Conservation (phyloP, 1,139 yeast genomes). For the Tardiomyces digboiensis region DNA sequence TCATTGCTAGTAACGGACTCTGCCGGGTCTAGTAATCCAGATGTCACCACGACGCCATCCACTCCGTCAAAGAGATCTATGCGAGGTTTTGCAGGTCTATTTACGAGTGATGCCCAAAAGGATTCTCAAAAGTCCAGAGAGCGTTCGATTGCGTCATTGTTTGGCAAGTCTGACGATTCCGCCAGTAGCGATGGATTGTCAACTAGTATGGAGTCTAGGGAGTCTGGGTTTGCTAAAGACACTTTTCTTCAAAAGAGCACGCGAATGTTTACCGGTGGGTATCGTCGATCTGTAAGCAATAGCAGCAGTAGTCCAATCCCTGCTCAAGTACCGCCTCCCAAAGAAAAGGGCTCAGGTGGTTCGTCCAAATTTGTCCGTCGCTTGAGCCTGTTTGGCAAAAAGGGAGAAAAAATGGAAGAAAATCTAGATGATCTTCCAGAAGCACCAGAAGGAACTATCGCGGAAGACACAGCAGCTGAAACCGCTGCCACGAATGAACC, state of each 20-base stretch:
- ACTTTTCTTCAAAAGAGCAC: conserved; percentile 19
- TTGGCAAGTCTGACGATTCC: conserved; percentile 12
- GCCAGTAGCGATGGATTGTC: conserved; percentile 4
- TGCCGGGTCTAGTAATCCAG: background rate
- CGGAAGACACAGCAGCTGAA: conserved; percentile 8
- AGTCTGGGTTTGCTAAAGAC: conserved; percentile 4
- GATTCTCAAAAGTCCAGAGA: background rate
- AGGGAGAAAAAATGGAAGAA: conserved; percentile 12
- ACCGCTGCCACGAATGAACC: conserved; percentile 1
- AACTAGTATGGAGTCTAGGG: conserved; percentile 8
- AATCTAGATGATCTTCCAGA: conserved; percentile 9
- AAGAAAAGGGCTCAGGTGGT: conserved; percentile 2
- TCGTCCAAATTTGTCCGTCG: conserved; percentile 20
- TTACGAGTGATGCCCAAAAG: background rate
- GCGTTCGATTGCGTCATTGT: conserved; percentile 15
- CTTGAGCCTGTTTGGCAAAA: conserved; percentile 21
- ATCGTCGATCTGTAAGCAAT: conserved; percentile 8
- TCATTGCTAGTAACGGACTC: background rate
- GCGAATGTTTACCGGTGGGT: conserved; percentile 16
- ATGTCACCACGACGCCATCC: background rate
- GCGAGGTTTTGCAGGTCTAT: conserved; percentile 1
- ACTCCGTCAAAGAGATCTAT: background rate
- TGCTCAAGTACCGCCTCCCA: conserved; percentile 6
- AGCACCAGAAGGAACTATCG: conserved; percentile 7
- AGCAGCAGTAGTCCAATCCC: conserved; percentile 5